phyloP scores from a whole-genome alignment of 1,139 yeast species.

The Magnusiomyces paraingens region DNA sequence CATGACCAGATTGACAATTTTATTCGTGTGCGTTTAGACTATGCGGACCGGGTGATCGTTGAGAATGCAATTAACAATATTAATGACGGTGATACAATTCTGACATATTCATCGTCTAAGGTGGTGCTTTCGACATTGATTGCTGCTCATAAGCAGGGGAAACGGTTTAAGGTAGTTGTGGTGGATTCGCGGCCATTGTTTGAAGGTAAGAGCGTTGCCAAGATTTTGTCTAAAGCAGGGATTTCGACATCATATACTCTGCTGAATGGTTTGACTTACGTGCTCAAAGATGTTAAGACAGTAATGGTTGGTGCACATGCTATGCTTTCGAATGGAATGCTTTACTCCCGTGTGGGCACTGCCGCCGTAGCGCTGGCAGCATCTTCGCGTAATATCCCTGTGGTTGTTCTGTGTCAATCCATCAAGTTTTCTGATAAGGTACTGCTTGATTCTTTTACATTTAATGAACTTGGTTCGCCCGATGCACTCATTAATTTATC shows the following conservation, averaged over 20 bases:
- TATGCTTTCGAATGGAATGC: conserved; percentile 88
- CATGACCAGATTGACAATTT: conserved; percentile 68
- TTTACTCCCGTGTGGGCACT: conserved; percentile 91
- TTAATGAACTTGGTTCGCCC: conserved; percentile 85
- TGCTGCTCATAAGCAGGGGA: conserved; percentile 57
- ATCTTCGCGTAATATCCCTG: conserved; percentile 82
- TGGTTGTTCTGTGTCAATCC: conserved; percentile 90
- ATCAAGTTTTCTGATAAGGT: conserved; percentile 93
- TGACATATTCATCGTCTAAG: conserved; percentile 84
- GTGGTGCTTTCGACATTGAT: conserved; percentile 73
- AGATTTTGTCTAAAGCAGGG: conserved; percentile 50
- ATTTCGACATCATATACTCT: conserved; percentile 68
- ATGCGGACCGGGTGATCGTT: conserved; percentile 78
- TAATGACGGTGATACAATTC: conserved; percentile 65
- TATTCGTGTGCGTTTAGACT: conserved; percentile 76
- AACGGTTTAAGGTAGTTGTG: conserved; percentile 70
- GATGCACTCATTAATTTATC: conserved; percentile 58
- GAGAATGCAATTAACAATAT: conserved; percentile 77
- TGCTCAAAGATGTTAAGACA: conserved; percentile 76
- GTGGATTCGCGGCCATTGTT: conserved; percentile 95
- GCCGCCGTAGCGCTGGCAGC: conserved; percentile 92
- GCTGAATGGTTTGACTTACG: conserved; percentile 72
- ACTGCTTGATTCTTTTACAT: conserved; percentile 89
- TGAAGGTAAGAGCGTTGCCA: conserved; percentile 79
- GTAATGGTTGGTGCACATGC: conserved; percentile 97